These are phyloP conservation scores for Dothiorella sarmentorum DNA, from an alignment of 2,329 filamentous ascomycete species.

Conservation along the genomic window DNA sequence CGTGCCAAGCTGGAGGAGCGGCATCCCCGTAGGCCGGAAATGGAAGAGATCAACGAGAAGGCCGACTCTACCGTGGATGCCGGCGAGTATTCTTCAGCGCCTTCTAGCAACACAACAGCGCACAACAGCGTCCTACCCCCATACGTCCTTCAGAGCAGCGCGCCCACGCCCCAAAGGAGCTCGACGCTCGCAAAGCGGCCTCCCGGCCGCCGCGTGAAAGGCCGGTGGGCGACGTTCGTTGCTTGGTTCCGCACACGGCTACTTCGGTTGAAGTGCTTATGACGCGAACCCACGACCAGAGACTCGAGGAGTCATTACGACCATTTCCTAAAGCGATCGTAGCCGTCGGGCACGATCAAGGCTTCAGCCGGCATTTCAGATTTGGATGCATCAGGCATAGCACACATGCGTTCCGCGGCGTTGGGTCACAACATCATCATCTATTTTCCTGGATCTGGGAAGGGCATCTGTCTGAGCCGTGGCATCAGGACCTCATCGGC, in stretches of 20 bases:
- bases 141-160: conserved; percentile 22
- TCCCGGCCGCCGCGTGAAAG: conserved; percentile 38
- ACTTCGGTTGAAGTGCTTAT: conserved; percentile 42
- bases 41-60: conserved; percentile 31
- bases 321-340: conserved; percentile 7
- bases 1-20: conserved; percentile 43
- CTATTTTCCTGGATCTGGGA: neutral
- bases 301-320: conserved; percentile 10
- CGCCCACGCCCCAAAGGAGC: conserved; percentile 31
- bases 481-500: conserved; percentile 1
- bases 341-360: neutral
- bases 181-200: conserved; percentile 33
- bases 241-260: conserved; percentile 56
- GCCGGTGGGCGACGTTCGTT: conserved; percentile 53
- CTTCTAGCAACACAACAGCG: conserved; percentile 19
- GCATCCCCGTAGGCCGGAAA: conserved; percentile 41
- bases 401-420: conserved; percentile 6
- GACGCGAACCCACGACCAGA: conserved; percentile 25
- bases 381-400: conserved; percentile 8
- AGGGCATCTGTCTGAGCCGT: neutral
- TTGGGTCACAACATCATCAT: conserved; percentile 6
- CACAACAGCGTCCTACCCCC: conserved; percentile 5
- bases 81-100: conserved; percentile 36
- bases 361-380: neutral
- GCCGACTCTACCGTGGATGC: conserved; percentile 28